Conservation (phyloP, 805 yeast species). For the Lachancea quebecensis region DNA sequence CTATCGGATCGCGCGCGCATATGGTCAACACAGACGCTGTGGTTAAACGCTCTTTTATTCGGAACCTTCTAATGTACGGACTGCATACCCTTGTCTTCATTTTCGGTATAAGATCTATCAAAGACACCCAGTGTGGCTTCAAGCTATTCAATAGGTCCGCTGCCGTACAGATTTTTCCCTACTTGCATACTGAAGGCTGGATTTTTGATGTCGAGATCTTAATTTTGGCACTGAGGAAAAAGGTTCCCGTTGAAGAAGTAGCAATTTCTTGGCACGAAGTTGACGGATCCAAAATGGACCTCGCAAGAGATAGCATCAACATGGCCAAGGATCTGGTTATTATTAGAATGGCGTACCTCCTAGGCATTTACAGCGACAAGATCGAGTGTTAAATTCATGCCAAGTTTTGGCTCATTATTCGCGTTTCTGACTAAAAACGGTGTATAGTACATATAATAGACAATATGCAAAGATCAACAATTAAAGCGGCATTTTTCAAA, state of each 20-base stretch:
- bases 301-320: constrained; percentile 80
- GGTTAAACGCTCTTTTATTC: constrained; percentile 80
- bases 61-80: constrained; percentile 91
- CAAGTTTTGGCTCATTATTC: neutral
- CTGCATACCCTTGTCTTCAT: constrained; percentile 78
- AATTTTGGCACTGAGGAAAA: constrained; percentile 67
- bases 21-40: constrained; percentile 96
- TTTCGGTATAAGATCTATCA: constrained; percentile 80
- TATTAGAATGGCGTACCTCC: constrained; percentile 77
- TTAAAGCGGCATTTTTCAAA: constrained; percentile 8
- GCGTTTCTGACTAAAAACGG: neutral
- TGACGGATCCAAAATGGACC: constrained; percentile 87
- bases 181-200: constrained; percentile 96
- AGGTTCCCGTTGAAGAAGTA: constrained; percentile 63
- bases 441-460: neutral
- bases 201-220: constrained; percentile 93
- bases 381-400: constrained; percentile 1
- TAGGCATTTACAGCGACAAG: constrained; percentile 65
- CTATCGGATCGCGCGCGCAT: constrained; percentile 92
- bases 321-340: constrained; percentile 95
- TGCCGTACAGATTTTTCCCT: constrained; percentile 63
- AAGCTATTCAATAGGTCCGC: constrained; percentile 78
- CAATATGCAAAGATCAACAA: neutral
- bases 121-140: constrained; percentile 97
- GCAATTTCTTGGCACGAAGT: constrained; percentile 97